Base-by-base conservation (phyloP, 2,329 filamentous ascomycete genomes). In the Fusarium austroafricanum region DNA sequence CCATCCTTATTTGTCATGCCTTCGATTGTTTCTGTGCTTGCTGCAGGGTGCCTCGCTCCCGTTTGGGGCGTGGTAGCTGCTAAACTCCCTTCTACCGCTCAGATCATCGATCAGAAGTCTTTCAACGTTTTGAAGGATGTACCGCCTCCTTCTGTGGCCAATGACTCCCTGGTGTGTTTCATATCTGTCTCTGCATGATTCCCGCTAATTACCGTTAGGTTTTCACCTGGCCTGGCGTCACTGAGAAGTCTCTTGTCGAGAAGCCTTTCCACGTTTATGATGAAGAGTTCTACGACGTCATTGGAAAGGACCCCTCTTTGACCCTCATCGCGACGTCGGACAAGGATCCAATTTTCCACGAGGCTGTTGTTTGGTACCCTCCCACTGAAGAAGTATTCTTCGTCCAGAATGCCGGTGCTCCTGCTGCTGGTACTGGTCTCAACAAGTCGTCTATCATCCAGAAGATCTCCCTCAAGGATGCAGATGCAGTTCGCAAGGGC, bases 361-460 rank as follows among this genome's bases (percentile, higher is more conserved):
- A 88, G 65, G 85, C 85, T 5, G 83, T 85, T 8, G 80, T 86
- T 0, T 88, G 83, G 83, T 83, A 79, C 21, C 75, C 71, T 6
- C 78, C 78, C 3, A 85, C 82, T 0, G 80, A 86, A 26, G 84
- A 86, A 57, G 77, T 86, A 10, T 86, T 87, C 70, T 87, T 87
- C 47, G 83, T 81, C 1, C 84, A 87, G 58, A 85, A 83, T 38
- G 84, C 84, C 0, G 84, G 84, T 0, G 76, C 79, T 0, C 65
- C 60, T 0, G 81, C 76, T 7, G 80, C 83, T 4, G 84, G 84
- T 2, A 86, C 84, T 0, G 80, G 84, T 0, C 71, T 86, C 1
- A 79, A 82, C 50, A 86, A 84, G 71, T 86, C 84, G 0, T 79
- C 80, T 38, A 79, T 84, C 33, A 79, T 86, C 37, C 78, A 82